These are phyloP conservation scores for Teratosphaeria zuluensis DNA, from an alignment of 2,329 filamentous ascomycete species.

Conservation along the genomic window DNA sequence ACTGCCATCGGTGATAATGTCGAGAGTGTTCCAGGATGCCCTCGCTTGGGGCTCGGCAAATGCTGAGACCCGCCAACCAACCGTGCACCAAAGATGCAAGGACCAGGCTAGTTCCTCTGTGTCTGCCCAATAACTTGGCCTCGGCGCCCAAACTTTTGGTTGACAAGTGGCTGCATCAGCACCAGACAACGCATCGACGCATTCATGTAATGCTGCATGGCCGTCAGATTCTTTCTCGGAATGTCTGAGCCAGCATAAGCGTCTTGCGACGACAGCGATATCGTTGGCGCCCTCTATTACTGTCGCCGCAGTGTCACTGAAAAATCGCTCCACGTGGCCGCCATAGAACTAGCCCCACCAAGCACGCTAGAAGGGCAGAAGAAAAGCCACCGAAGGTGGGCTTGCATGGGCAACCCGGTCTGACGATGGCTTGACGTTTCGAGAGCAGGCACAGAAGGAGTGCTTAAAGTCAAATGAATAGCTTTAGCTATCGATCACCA, in stretches of 20 bases:
- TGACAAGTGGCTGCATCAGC: neutral
- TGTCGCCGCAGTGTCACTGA: neutral
- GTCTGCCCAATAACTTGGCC: neutral
- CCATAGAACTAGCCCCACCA: neutral
- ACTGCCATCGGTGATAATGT: neutral
- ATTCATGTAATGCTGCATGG: neutral
- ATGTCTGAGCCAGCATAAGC: neutral
- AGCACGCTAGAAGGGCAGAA: neutral
- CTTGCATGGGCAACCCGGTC: neutral
- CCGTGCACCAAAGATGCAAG: neutral
- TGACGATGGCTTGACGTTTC: neutral
- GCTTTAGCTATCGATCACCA: neutral
- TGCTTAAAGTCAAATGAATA: neutral
- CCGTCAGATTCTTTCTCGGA: too few species aligned
- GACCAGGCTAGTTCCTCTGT: neutral
- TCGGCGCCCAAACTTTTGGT: neutral
- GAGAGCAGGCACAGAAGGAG: neutral
- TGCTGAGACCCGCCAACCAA: neutral
- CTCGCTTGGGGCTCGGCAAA: neutral
- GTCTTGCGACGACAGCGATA: neutral
- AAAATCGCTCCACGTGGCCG: neutral
- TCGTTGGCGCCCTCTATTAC: too few species aligned
- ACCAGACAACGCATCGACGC: neutral
- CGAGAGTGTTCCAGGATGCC: too few species aligned
- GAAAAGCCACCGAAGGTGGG: neutral